Evolutionary conservation across 2,329 filamentous ascomycete genomes (phyloP).

Genomic region (Cordyceps sp.): DNA sequence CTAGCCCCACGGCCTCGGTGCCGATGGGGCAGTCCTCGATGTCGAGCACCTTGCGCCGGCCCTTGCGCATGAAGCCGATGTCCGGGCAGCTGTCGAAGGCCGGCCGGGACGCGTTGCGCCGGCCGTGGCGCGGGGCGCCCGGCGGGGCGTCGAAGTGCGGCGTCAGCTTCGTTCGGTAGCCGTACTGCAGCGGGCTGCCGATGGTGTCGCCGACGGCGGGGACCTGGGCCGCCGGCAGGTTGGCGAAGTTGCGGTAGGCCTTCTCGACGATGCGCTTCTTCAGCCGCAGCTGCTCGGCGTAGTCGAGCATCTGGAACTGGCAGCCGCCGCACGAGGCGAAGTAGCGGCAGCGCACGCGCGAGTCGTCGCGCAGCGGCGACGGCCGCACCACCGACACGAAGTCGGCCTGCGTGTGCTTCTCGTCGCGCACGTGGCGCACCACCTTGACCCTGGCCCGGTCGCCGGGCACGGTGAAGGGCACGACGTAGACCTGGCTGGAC

Average conservation of each 20-base stretch:
- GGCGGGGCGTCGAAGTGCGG: slow-evolving; percentile 83
- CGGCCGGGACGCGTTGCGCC: slow-evolving; percentile 24
- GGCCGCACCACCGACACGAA: slow-evolving; percentile 63
- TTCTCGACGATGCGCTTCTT: slow-evolving; percentile 81
- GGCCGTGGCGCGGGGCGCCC: slow-evolving; percentile 29
- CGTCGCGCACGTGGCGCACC: slow-evolving; percentile 48
- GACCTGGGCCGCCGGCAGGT: slow-evolving; percentile 57
- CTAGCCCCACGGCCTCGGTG: slow-evolving; percentile 66
- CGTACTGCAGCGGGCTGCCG: slow-evolving; percentile 77
- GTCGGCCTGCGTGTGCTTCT: slow-evolving; percentile 63
- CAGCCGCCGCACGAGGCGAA: slow-evolving; percentile 81
- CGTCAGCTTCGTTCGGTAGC: slow-evolving; percentile 91
- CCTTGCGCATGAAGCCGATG: slow-evolving; percentile 84
- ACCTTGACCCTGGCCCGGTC: slow-evolving; percentile 68
- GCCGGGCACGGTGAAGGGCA: slow-evolving; percentile 78
- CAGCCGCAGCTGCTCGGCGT: slow-evolving; percentile 66
- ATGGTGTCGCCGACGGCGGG: slow-evolving; percentile 72
- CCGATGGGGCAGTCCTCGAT: slow-evolving; percentile 97
- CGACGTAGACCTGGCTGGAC: slow-evolving; percentile 55
- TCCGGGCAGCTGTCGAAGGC: slow-evolving; percentile 50
- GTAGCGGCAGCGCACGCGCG: slow-evolving; percentile 66
- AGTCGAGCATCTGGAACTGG: slow-evolving; percentile 94
- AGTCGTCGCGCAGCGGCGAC: slow-evolving; percentile 60
- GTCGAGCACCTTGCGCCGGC: slow-evolving; percentile 64
- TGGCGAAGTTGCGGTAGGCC: slow-evolving; percentile 82